These are phyloP conservation scores for Scheffersomyces stipitis DNA, from an alignment of 805 yeast genomes.

Conservation along the genomic window DNA sequence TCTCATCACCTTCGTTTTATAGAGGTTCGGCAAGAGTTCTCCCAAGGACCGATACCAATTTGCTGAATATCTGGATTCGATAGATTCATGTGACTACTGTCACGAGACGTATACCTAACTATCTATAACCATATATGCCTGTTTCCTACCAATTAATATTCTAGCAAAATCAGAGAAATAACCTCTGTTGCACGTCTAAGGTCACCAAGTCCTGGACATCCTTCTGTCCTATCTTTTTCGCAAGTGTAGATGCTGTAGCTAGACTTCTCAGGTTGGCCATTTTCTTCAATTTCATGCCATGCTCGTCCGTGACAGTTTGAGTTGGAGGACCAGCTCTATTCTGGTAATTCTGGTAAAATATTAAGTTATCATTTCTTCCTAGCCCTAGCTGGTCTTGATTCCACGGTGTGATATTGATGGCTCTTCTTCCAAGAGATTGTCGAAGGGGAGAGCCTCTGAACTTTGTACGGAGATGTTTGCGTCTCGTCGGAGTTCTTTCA, in stretches of 20 bases:
- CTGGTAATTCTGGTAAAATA: not conserved
- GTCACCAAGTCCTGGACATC: constrained; percentile 21
- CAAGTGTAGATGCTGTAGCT: constrained; percentile 1
- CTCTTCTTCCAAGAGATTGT: not conserved
- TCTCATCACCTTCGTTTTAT: no score
- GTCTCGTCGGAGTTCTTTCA: not conserved
- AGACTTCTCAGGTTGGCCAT: not conserved
- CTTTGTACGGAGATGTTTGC: not conserved
- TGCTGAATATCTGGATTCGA: no score
- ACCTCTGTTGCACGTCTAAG: constrained; percentile 17
- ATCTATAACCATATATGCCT: no score
- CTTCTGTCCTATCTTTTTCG: constrained; percentile 14
- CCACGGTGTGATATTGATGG: not conserved
- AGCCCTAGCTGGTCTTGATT: not conserved
- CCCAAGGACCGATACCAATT: no score
- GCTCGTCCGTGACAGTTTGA: constrained; percentile 7
- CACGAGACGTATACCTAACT: no score
- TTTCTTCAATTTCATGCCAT: constrained; percentile 6
- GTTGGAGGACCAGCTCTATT: no score
- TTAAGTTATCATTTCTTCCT: not conserved
- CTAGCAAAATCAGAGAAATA: constrained; percentile 17
- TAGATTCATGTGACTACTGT: no score
- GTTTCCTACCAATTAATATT: no score
- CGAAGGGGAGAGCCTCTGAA: not conserved
- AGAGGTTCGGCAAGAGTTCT: no score